A percentile compares a stretch with the other conserved stretches of the same genome.
Conservation (phyloP, 345 rosid species). For the Microthlaspi erraticum region DNA sequence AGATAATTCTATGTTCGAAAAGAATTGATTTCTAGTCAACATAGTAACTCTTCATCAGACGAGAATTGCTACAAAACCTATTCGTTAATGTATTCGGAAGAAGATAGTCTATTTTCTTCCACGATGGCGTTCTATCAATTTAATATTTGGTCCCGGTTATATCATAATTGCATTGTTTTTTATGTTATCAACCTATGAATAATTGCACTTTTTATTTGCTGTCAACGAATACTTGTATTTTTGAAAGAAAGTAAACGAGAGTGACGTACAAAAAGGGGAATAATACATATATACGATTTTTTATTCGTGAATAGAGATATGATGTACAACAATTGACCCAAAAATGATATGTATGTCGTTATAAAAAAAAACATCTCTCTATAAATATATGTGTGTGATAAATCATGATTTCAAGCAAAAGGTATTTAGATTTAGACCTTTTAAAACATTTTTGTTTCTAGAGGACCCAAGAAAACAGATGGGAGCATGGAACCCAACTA, state of each 20-base stretch:
- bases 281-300: not conserved
- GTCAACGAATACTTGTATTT: conserved; percentile 7
- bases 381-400: too few relatives aligned
- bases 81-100: too few relatives aligned
- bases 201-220: not conserved
- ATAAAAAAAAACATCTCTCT: not conserved
- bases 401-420: not conserved
- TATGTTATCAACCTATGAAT: conserved; percentile 2
- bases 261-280: conserved; percentile 21
- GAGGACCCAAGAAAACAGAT: not conserved
- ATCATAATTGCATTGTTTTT: conserved; percentile 7
- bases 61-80: too few relatives aligned
- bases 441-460: not conserved
- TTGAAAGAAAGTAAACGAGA: conserved; percentile 24
- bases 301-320: conserved; percentile 16
- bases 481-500: not conserved
- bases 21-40: too few relatives aligned
- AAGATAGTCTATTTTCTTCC: not conserved
- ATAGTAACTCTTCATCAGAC: too few relatives aligned
- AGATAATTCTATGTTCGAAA: too few relatives aligned
- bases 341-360: conserved; percentile 5
- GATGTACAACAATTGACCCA: conserved; percentile 19
- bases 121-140: not conserved
- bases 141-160: conserved; percentile 3
- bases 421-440: not conserved